Evolutionary conservation across 2,329 filamentous ascomycete genomes (phyloP).

Genomic region (Paraphoma chrysanthemicola): DNA sequence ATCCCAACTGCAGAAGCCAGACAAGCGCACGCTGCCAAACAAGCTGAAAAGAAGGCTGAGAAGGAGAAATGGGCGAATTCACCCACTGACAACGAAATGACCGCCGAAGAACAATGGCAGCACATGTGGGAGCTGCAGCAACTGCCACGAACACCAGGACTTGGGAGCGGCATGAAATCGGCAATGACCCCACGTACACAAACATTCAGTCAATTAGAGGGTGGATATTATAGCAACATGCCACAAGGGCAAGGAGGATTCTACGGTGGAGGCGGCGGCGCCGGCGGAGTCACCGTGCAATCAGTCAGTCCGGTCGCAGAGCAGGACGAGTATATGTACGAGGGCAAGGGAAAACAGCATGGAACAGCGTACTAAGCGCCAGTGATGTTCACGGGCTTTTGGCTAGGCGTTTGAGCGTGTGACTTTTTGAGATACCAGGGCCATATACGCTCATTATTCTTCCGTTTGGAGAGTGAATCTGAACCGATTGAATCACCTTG

Average conservation of each 20-base stretch:
- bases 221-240: slow-evolving; percentile 17
- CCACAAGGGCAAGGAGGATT: slow-evolving; percentile 14
- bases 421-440: slow-evolving; percentile 23
- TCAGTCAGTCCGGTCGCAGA: slow-evolving; percentile 25
- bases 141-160: slow-evolving; percentile 44
- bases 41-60: slow-evolving; percentile 43
- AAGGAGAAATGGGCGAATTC: slow-evolving; percentile 43
- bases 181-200: slow-evolving; percentile 45
- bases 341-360: slow-evolving; percentile 27
- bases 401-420: slow-evolving; percentile 25
- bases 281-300: slow-evolving; percentile 14
- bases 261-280: slow-evolving; percentile 4
- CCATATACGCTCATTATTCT: slow-evolving; percentile 18
- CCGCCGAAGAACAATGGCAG: slow-evolving; percentile 49
- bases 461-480: not conserved
- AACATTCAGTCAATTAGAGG: slow-evolving; percentile 39
- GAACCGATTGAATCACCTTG: not conserved
- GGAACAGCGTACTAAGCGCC: slow-evolving; percentile 18
- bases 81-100: slow-evolving; percentile 40
- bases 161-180: slow-evolving; percentile 34
- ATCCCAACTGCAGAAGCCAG: slow-evolving; percentile 50
- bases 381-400: slow-evolving; percentile 1
- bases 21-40: slow-evolving; percentile 27
- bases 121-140: slow-evolving; percentile 52
- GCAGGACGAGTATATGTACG: slow-evolving; percentile 26